A percentile compares a stretch with the other conserved stretches of the same genome.
phyloP scores from a whole-genome alignment of 208 protist genomes.

The Leishmania turanica region DNA sequence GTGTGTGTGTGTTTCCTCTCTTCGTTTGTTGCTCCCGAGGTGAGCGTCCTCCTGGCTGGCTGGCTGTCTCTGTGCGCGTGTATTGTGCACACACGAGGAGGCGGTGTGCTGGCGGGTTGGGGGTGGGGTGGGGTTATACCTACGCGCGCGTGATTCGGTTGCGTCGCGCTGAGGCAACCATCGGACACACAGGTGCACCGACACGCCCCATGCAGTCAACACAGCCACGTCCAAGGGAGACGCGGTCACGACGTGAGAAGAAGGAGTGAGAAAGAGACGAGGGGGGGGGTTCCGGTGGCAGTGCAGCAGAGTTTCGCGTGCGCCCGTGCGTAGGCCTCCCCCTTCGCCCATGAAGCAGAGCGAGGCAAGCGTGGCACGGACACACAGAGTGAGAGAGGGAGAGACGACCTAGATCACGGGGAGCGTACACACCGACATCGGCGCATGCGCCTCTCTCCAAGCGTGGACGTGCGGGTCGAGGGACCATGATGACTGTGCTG shows the following conservation, averaged over 20 bases:
- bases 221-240: background rate
- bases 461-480: background rate
- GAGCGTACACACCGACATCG: background rate
- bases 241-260: background rate
- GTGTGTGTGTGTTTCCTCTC: no score
- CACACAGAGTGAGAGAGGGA: background rate
- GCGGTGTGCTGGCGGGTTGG: background rate
- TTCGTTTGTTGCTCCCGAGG: background rate
- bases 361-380: background rate
- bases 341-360: background rate
- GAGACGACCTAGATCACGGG: background rate
- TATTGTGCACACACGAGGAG: no score
- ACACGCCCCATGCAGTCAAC: background rate
- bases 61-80: background rate
- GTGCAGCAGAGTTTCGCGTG: background rate
- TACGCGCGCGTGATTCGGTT: background rate
- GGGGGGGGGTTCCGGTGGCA: background rate
- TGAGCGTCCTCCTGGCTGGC: background rate
- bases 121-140: background rate
- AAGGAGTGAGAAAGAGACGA: background rate
- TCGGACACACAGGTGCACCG: background rate
- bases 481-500: background rate
- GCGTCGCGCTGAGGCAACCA: background rate
- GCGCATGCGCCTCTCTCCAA: background rate
- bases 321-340: background rate